Evolutionary conservation across 176 grass and related monocot species (phyloP).

Genomic region (Dendrocalamus sinicus): DNA sequence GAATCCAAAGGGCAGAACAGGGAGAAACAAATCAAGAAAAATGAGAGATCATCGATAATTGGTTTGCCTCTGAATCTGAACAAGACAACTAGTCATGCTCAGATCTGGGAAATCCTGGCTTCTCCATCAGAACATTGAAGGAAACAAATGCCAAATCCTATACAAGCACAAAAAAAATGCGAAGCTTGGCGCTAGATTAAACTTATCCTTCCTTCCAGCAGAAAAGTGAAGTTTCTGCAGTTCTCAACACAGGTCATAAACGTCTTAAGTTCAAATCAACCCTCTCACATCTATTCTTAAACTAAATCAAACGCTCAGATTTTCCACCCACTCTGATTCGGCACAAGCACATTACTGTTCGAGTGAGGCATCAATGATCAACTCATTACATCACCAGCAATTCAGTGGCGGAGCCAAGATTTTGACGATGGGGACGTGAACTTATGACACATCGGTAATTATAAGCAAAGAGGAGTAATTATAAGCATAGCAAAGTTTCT

Average conservation of each 20-base stretch:
- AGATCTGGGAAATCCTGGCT: constrained; percentile 3
- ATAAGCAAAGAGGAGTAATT: too few species aligned
- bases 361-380: not conserved
- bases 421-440: too few species aligned
- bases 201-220: not conserved
- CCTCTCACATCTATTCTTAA: not conserved
- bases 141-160: not conserved
- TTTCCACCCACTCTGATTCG: not conserved
- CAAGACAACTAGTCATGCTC: not conserved
- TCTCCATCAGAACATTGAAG: not conserved
- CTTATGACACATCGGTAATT: too few species aligned
- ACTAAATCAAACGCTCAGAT: not conserved
- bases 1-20: constrained; percentile 1
- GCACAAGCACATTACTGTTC: not conserved
- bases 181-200: not conserved
- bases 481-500: too few species aligned
- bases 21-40: not conserved
- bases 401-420: too few species aligned
- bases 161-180: not conserved
- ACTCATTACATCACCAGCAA: not conserved
- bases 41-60: not conserved
- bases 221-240: not conserved
- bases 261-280: not conserved
- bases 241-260: not conserved
- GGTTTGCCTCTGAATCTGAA: not conserved